phyloP scores from a whole-genome alignment of 768 basidiomycete genomes.

The Lactarius hengduanensis region DNA sequence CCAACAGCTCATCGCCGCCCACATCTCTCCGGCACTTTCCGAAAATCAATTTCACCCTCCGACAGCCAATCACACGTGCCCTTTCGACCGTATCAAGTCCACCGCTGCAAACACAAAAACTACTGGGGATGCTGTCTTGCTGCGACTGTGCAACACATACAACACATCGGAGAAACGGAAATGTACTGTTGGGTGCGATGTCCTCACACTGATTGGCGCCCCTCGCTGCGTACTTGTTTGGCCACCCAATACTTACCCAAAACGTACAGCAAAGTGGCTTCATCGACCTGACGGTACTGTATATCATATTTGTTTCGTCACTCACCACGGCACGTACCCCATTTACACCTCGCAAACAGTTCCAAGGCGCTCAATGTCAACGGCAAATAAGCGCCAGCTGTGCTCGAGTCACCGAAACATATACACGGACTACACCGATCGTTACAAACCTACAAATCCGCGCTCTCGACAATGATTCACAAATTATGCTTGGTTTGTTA shows the following conservation, averaged over 20 bases:
- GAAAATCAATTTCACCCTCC: constrained; percentile 17
- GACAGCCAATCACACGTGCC: constrained; percentile 1
- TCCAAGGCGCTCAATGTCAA: constrained; percentile 17
- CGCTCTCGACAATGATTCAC: constrained; percentile 22
- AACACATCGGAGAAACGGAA: not conserved
- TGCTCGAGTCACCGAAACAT: constrained; percentile 25
- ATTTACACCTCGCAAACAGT: constrained; percentile 6
- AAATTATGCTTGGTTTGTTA: constrained; percentile 5
- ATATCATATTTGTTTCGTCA: constrained; percentile 8
- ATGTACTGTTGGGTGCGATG: not conserved
- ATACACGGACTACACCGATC: constrained; percentile 25
- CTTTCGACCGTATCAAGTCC: constrained; percentile 1
- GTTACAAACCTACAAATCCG: constrained; percentile 10
- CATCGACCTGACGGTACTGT: not conserved
- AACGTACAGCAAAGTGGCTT: not conserved
- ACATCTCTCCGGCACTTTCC: constrained; percentile 14
- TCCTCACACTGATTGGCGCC: constrained; percentile 7
- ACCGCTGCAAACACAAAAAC: not conserved
- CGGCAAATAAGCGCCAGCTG: constrained; percentile 16
- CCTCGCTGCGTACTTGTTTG: constrained; percentile 1
- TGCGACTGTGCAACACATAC: constrained; percentile 1
- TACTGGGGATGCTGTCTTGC: not conserved
- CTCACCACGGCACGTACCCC: constrained; percentile 15
- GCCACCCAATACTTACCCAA: not conserved
- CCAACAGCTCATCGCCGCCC: constrained; percentile 21